Evolutionary conservation across 2,329 filamentous ascomycete genomes (phyloP).

Genomic region (Teratosphaeria nubilosa): DNA sequence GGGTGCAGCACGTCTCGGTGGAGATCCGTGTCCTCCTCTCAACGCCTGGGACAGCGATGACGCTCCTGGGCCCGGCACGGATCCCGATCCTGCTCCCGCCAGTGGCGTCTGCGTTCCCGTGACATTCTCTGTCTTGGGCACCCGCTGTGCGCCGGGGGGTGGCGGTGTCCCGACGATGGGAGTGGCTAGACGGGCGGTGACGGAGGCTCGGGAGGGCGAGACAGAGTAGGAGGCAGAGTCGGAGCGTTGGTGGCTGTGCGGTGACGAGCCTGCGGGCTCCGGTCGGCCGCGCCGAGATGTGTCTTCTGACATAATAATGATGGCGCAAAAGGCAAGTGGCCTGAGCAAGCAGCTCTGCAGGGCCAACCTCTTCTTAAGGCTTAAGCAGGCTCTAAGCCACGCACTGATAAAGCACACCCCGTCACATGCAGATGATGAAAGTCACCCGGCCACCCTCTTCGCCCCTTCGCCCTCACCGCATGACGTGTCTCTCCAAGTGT

Average conservation of each 20-base stretch:
- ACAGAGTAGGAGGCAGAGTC: constrained; percentile 6
- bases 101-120: constrained; percentile 55
- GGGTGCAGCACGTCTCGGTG: constrained; percentile 53
- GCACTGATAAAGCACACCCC: background rate
- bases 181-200: constrained; percentile 21
- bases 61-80: constrained; percentile 64
- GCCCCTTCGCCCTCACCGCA: background rate
- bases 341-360: background rate
- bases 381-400: background rate
- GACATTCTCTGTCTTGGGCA: constrained; percentile 24
- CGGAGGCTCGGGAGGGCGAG: constrained; percentile 38
- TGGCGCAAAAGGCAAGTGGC: background rate
- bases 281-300: background rate
- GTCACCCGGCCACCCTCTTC: background rate
- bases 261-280: background rate
- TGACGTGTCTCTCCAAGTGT: background rate
- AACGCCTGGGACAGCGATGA: constrained; percentile 86
- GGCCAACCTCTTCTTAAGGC: background rate
- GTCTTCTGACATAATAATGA: background rate
- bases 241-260: background rate
- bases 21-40: constrained; percentile 60
- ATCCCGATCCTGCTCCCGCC: constrained; percentile 45
- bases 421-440: background rate
- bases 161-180: constrained; percentile 17
- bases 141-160: constrained; percentile 4